Conservation (phyloP, 2,329 filamentous ascomycete genomes). For the Calonectria pteridis region DNA sequence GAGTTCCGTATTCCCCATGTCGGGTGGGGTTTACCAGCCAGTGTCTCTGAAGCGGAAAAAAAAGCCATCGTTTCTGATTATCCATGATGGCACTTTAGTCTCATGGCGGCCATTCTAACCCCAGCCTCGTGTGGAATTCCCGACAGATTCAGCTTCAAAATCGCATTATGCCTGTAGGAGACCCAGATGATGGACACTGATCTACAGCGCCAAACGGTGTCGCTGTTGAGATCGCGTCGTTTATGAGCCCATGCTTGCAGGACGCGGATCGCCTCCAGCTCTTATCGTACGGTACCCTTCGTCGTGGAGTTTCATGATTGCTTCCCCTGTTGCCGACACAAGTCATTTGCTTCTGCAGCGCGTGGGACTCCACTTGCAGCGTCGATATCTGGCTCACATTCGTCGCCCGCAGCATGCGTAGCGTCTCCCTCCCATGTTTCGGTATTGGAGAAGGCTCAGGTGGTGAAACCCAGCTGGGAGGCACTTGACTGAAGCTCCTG, state of each 20-base stretch:
- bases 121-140: neutral
- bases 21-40: slow-evolving; percentile 8
- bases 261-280: neutral
- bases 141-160: neutral
- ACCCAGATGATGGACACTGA: neutral
- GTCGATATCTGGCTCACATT: slow-evolving; percentile 4
- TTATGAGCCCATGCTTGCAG: slow-evolving; percentile 29
- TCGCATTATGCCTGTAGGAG: neutral
- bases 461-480: slow-evolving; percentile 33
- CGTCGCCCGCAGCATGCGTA: slow-evolving; percentile 24
- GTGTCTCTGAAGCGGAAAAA: slow-evolving; percentile 10
- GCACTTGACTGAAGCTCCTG: slow-evolving; percentile 28
- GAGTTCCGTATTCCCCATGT: slow-evolving; percentile 1
- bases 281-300: slow-evolving; percentile 17
- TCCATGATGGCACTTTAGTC: slow-evolving; percentile 12
- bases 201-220: neutral
- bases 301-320: slow-evolving; percentile 13
- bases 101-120: neutral
- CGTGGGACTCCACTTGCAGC: neutral
- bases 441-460: slow-evolving; percentile 23
- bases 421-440: slow-evolving; percentile 27
- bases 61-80: slow-evolving; percentile 15
- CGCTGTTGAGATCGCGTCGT: slow-evolving; percentile 31
- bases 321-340: neutral
- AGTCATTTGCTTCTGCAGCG: slow-evolving; percentile 1